Evolutionary conservation across 2,329 filamentous ascomycete species (phyloP).

Genomic region (Trichoderma semiorbis): DNA sequence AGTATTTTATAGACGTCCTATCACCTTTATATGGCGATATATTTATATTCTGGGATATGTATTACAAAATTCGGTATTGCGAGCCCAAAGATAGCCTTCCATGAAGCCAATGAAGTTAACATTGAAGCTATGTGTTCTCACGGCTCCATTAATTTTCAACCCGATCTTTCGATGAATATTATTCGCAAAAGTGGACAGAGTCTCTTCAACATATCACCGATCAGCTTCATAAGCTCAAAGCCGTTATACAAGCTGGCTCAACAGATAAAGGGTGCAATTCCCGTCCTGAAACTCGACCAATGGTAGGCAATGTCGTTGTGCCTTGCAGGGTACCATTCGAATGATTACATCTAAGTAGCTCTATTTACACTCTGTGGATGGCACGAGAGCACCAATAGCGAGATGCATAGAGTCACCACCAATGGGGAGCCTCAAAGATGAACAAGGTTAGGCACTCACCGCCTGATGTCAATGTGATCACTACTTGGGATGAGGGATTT

Average conservation of each 20-base stretch:
- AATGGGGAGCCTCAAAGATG: not conserved
- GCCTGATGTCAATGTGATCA: not conserved
- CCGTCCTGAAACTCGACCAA: not conserved
- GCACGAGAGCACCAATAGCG: not conserved
- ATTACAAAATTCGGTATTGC: too few species aligned
- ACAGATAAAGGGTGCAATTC: accelerated
- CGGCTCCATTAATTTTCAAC: too few species aligned
- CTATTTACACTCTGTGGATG: not conserved
- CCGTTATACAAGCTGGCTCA: accelerated
- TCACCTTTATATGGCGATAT: too few species aligned
- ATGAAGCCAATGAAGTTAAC: too few species aligned
- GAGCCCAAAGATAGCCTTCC: too few species aligned
- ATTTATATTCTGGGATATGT: too few species aligned
- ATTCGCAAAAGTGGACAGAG: too few species aligned
- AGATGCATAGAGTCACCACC: not conserved
- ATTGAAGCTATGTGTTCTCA: too few species aligned
- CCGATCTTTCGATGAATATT: too few species aligned
- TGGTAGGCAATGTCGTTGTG: not conserved
- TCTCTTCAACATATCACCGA: too few species aligned
- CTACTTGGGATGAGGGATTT: not conserved
- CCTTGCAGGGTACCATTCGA: not conserved
- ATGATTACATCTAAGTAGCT: not conserved
- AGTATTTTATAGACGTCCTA: too few species aligned
- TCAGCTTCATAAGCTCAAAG: too few species aligned
- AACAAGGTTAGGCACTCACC: not conserved